Base-by-base conservation (phyloP, 768 basidiomycete genomes). In the Ephemerocybe angulata region DNA sequence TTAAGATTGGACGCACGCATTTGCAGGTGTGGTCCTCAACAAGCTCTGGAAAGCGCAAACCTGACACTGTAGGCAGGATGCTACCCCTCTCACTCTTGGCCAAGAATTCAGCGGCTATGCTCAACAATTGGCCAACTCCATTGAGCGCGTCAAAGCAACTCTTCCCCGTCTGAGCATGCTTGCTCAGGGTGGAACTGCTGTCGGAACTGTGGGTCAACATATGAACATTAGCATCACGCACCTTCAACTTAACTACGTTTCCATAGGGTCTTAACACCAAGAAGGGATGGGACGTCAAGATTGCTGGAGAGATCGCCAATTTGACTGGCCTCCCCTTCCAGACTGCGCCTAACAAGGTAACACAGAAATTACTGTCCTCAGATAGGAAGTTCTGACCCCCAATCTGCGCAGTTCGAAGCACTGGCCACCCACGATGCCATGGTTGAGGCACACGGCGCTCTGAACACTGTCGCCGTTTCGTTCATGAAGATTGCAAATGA, bases 401-500 rank as follows among this genome's bases (percentile, higher is more conserved):
- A 15, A 53, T 44, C 24, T 53, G 43, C 29, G 3, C 58, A 97
- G 93, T 99, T 99, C 63, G 97, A 98, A 72, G 95, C 97, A 8
- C 84, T 98, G 58, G 97, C 97, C 21, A 79, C 90, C n/a, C 97
- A 99, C 70, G 97, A 99, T 70, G 97, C 97, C 5, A 84, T 99
- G 53, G 93, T 98, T 21, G 97, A 99, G 74, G 85, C 94, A 10
- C 96, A 98, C 55, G 97, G 97, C 53, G 96, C 95, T 15, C 82
- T 99, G 60, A 98, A 98, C 72, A 90, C 91, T 41, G 71, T 99
- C 53, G 97, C 97, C n/a, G 91, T 89, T 67, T 97, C 93, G 8
- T 75, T 98, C 61, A 97, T 98, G 93, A 99, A 99, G 81, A 98
- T 99, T 65, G 96, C 96, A 47, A 98, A 99, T 68, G 97, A 99